Percentiles rank a stretch among this genome's conserved stretches.
Evolutionary conservation across 805 yeast species (phyloP).

Genomic region (Ogataea angusta): DNA sequence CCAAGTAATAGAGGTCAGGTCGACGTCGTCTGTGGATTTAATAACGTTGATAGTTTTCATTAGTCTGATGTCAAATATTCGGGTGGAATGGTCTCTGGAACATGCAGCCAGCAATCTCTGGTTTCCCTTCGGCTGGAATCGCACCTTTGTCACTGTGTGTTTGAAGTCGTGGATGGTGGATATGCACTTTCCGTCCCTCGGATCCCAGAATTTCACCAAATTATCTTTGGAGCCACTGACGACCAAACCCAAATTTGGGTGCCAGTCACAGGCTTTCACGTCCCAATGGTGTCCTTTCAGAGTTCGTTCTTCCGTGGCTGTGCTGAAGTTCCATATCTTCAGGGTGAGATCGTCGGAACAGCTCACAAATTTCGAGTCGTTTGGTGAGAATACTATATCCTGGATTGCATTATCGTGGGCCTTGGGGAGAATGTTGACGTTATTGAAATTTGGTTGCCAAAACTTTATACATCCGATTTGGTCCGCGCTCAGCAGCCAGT

Average conservation of each 20-base stretch:
- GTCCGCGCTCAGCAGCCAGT: constrained; percentile 93
- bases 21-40: constrained; percentile 71
- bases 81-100: constrained; percentile 82
- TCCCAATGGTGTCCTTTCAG: constrained; percentile 98
- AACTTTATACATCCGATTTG: constrained; percentile 87
- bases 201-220: constrained; percentile 93
- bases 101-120: constrained; percentile 81
- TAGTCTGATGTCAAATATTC: constrained; percentile 82
- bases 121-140: constrained; percentile 67
- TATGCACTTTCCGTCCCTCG: constrained; percentile 70
- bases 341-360: constrained; percentile 89
- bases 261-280: constrained; percentile 97
- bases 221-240: constrained; percentile 96
- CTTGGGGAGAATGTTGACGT: constrained; percentile 72
- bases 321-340: constrained; percentile 93
- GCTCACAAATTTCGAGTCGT: constrained; percentile 87
- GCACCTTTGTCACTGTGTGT: constrained; percentile 84
- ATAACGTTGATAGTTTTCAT: constrained; percentile 75
- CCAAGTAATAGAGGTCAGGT: constrained; percentile 85
- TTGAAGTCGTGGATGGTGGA: constrained; percentile 88
- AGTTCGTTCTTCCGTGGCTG: constrained; percentile 75
- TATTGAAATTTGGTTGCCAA: constrained; percentile 98
- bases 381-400: constrained; percentile 86
- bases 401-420: constrained; percentile 82
- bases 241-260: constrained; percentile 77